These are phyloP conservation scores for Aureobasidium pullulans DNA, from an alignment of 2,329 filamentous ascomycete species.

Conservation along the genomic window DNA sequence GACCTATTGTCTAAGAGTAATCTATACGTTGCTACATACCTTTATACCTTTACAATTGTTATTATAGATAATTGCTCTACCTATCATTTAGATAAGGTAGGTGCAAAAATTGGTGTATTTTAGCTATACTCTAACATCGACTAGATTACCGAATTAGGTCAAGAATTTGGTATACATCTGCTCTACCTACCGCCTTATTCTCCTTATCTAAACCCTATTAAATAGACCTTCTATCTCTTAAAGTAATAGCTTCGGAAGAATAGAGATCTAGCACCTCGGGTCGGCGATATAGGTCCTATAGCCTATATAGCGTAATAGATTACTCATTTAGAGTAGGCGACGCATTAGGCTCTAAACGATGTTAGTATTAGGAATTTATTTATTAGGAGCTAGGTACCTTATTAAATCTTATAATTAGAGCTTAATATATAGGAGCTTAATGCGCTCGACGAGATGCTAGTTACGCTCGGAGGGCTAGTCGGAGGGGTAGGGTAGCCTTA, in stretches of 20 bases:
- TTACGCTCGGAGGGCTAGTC: neutral
- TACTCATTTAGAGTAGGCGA: neutral
- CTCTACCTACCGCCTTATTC: neutral
- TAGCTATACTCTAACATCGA: neutral
- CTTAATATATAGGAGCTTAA: too few species aligned
- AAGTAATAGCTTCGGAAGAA: neutral
- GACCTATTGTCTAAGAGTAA: too few species aligned
- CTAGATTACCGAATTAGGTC: neutral
- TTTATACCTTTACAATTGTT: too few species aligned
- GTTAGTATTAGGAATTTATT: neutral
- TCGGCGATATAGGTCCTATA: neutral
- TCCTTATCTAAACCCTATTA: neutral
- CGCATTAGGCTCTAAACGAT: neutral
- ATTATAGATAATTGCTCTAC: conserved; percentile 1
- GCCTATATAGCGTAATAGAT: neutral
- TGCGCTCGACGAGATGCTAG: too few species aligned
- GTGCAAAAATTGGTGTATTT: neutral
- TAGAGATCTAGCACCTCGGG: neutral
- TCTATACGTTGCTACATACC: too few species aligned
- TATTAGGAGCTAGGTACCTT: neutral
- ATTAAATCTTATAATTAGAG: neutral
- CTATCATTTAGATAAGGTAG: neutral
- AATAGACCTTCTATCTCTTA: neutral
- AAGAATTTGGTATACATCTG: neutral
- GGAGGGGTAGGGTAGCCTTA: too few species aligned